phyloP scores from a whole-genome alignment of 169 alveolate genomes.

The Cardiosporidium cionae region DNA sequence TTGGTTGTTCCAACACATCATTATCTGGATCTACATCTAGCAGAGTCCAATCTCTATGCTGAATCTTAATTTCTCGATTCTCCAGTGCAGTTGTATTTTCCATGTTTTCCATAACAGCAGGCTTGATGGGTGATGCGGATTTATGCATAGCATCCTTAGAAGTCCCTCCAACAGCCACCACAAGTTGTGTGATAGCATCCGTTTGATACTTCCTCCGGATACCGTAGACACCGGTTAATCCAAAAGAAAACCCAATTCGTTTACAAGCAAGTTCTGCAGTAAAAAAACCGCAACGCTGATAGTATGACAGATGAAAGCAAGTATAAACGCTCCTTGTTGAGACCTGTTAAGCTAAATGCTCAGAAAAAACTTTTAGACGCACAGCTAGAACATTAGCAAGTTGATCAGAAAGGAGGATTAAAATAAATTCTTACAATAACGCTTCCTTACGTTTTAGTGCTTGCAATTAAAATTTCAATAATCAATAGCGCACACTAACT shows the following conservation, averaged over 20 bases:
- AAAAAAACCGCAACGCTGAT: no score
- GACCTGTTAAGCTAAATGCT: no score
- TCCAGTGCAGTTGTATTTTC: neutral
- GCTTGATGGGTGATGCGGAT: conserved; percentile 1
- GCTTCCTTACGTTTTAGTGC: no score
- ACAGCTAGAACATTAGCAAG: no score
- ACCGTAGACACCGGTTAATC: conserved; percentile 36
- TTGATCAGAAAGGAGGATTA: no score
- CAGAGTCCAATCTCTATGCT: neutral
- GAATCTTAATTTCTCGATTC: neutral
- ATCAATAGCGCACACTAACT: no score
- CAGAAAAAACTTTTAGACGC: no score
- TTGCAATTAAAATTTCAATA: no score
- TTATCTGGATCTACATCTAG: conserved; percentile 14
- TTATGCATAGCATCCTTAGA: neutral
- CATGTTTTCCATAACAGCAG: conserved; percentile 15
- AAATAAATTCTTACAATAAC: no score
- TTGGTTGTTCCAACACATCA: conserved; percentile 2
- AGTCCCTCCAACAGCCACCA: conserved; percentile 16
- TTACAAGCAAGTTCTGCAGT: conserved; percentile 18
- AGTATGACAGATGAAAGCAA: no score
- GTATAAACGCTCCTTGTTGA: no score
- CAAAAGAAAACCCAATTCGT: conserved; percentile 15
- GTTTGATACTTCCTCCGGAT: conserved; percentile 29
- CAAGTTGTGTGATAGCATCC: conserved; percentile 31